Percentiles rank a stretch among this genome's conserved stretches.
Conservation (phyloP, 345 rosid species). For the Euphorbia tirucalli region DNA sequence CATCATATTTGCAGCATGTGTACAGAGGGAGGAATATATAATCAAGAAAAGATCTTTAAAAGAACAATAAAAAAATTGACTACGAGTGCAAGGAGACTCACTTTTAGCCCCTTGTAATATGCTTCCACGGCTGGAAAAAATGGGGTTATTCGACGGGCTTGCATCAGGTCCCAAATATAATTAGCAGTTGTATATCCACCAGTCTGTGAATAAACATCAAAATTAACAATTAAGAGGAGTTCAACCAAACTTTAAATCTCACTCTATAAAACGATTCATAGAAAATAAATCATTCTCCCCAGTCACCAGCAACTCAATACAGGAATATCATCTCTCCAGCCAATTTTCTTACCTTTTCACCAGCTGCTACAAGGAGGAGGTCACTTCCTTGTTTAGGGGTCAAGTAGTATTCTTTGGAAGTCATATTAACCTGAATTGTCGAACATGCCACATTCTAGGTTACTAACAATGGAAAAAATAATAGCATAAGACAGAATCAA, state of each 20-base stretch:
- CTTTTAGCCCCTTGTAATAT: conserved; percentile 80
- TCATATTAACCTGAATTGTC: conserved; percentile 61
- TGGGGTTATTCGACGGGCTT: conserved; percentile 49
- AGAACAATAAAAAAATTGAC: too few species aligned
- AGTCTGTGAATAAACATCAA: conserved; percentile 40
- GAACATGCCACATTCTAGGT: conserved; percentile 14
- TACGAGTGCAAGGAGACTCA: conserved; percentile 25
- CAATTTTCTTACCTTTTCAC: conserved; percentile 65
- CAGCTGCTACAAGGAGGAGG: conserved; percentile 75
- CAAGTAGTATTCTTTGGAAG: conserved; percentile 51
- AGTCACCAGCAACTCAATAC: background rate
- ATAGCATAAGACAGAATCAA: background rate
- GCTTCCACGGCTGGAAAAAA: conserved; percentile 66
- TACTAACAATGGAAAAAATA: background rate
- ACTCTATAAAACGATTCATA: background rate
- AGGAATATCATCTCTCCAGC: background rate
- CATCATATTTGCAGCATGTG: background rate
- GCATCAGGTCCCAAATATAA: conserved; percentile 89
- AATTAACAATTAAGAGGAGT: background rate
- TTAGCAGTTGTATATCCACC: conserved; percentile 90
- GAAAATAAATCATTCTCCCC: too few species aligned
- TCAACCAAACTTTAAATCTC: background rate
- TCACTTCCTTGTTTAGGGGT: conserved; percentile 58
- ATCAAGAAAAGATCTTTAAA: too few species aligned
- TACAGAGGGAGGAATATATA: too few species aligned